Evolutionary conservation across 148 eudicot species (phyloP), one percentile per base, ranked within the genome.

Genomic region (Rhododendron henanense): DNA sequence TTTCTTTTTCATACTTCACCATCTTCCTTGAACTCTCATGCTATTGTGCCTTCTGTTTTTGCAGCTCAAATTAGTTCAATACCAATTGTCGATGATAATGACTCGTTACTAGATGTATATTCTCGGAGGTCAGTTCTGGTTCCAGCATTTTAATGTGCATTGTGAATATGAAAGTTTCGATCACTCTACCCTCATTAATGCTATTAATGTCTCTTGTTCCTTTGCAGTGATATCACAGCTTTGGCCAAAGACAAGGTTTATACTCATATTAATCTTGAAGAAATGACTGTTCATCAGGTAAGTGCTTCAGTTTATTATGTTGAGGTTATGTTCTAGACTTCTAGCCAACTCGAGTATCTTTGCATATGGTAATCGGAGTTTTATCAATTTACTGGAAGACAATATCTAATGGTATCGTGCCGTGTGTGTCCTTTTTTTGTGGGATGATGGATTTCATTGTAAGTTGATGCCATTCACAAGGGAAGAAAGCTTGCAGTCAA

Each of bases 11-110:
- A 84, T 33, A 10, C 57, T 57, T 73, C 69, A 28, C 53, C 82
- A 69, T 50, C 21, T 85, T 11, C 57, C 25, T 47, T 61, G 23
- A 6, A 75, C 23, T 47, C 53, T 81, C 15, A 77, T 88, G 57
- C 55, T 45, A 55, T 83, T 57, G 1, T 19, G 18, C n/a, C 55
- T 50, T 77, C 39, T 73, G 8, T 74, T 41, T 85, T 89, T 85
- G 91, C 94, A 93, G 95, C 93, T 85, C 91, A 92, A 89, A 93
- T 93, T 69, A 93, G 95, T 87, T 89, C 95, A 79, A 90, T 93
- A 84, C 95, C 95, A 13, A 91, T 93, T 85, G 94, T 93, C 81
- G 95, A 93, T 84, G 94, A 90, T 71, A 90, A 91, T 75, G 91
- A 90, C 86, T 89, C 95, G 5, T 87, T 93, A 80, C 83, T 93